phyloP scores from a whole-genome alignment of 805 yeast genomes.

The Clavispora phyllophila region DNA sequence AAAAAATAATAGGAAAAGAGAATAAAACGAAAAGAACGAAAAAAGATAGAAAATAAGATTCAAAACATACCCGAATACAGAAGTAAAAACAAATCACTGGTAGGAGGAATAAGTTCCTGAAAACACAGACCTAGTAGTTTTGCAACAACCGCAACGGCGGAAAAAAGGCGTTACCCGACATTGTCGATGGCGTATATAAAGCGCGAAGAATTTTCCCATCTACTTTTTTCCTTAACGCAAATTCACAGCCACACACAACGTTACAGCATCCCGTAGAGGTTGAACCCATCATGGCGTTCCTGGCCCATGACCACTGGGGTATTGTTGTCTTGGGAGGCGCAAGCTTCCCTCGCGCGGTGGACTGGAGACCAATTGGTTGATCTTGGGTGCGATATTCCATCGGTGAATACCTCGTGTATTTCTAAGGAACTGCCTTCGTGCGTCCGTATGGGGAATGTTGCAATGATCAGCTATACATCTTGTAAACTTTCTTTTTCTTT shows the following conservation, averaged over 20 bases:
- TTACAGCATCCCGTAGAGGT: slow-evolving; percentile 65
- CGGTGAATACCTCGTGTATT: slow-evolving; percentile 40
- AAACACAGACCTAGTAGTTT: background rate
- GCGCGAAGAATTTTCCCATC: slow-evolving; percentile 4
- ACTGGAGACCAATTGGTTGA: slow-evolving; percentile 58
- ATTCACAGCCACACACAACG: slow-evolving; percentile 60
- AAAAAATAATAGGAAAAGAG: too few species aligned
- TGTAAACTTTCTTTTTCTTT: background rate
- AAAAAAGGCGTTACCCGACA: slow-evolving; percentile 26
- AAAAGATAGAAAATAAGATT: too few species aligned
- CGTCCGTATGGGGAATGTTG: slow-evolving; percentile 68
- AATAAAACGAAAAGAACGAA: too few species aligned
- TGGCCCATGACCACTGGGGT: slow-evolving; percentile 67
- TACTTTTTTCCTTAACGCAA: slow-evolving; percentile 45
- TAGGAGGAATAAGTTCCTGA: too few species aligned
- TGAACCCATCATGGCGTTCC: slow-evolving; percentile 58
- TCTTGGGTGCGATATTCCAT: slow-evolving; percentile 76
- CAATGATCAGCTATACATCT: slow-evolving; percentile 56
- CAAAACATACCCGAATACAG: too few species aligned
- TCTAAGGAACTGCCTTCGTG: slow-evolving; percentile 73
- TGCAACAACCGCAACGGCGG: background rate
- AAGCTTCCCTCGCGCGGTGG: slow-evolving; percentile 36
- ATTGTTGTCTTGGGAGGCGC: slow-evolving; percentile 39
- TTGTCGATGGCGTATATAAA: slow-evolving; percentile 11
- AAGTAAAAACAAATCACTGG: too few species aligned